Conservation (phyloP, 768 basidiomycete genomes). For the Russula ochroleuca region DNA sequence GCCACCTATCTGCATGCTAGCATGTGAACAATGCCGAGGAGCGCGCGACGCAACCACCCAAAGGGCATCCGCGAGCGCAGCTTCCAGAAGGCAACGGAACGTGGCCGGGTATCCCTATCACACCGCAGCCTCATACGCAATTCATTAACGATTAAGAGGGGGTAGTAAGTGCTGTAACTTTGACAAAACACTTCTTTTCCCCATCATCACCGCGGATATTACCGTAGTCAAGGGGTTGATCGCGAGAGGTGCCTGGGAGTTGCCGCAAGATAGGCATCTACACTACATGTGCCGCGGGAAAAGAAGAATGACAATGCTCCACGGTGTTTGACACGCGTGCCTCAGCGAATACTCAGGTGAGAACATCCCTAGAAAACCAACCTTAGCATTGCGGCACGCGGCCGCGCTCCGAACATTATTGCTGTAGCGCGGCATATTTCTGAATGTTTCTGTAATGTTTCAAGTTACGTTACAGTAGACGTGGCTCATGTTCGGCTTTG, state of each 20-base stretch:
- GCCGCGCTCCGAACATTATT: background rate
- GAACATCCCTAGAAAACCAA: background rate
- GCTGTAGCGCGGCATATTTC: background rate
- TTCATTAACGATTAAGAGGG: slow-evolving; percentile 7
- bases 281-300: slow-evolving; percentile 12
- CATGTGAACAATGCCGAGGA: slow-evolving; percentile 4
- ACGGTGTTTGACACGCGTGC: background rate
- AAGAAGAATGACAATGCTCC: background rate
- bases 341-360: slow-evolving; percentile 1
- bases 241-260: background rate
- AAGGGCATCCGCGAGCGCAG: background rate
- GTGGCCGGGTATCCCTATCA: slow-evolving; percentile 10
- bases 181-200: background rate
- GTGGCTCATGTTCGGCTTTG: slow-evolving; percentile 3
- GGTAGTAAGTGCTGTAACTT: slow-evolving; percentile 2
- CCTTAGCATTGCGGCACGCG: background rate
- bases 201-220: slow-evolving; percentile 13
- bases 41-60: background rate
- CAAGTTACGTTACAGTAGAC: background rate
- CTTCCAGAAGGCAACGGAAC: slow-evolving; percentile 10
- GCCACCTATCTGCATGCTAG: background rate
- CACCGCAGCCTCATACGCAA: background rate
- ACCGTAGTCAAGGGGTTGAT: background rate
- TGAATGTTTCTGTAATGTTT: background rate
- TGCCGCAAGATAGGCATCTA: background rate